Conservation (phyloP, 306 rosid genomes). For the Cicer pinnatifidum region DNA sequence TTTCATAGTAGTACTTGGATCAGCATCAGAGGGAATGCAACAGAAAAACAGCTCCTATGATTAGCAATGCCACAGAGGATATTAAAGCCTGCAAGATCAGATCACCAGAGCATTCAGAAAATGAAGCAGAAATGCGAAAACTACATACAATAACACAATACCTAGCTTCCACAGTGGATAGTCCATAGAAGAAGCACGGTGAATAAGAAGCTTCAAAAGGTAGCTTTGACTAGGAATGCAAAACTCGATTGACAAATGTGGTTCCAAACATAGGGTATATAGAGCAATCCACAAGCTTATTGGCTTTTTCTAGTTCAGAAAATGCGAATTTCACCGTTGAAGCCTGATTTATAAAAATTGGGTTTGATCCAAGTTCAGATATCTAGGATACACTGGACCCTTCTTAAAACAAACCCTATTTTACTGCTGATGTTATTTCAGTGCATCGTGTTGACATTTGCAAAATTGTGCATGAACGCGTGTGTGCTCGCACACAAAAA, state of each 20-base stretch:
- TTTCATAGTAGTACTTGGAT: constrained; percentile 2
- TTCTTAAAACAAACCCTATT: constrained; percentile 1
- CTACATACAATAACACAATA: not conserved
- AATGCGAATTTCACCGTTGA: too few species aligned
- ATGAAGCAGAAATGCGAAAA: constrained; percentile 1
- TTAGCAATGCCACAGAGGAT: constrained; percentile 59
- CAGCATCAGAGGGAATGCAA: constrained; percentile 38
- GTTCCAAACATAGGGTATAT: too few species aligned
- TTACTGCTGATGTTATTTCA: constrained; percentile 16
- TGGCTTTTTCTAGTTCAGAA: too few species aligned
- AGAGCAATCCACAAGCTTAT: too few species aligned
- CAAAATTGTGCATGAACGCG: not conserved
- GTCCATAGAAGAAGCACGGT: too few species aligned
- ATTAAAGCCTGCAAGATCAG: constrained; percentile 70
- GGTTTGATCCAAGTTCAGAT: not conserved
- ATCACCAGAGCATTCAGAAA: constrained; percentile 31
- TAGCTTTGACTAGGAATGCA: too few species aligned
- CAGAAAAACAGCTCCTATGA: constrained; percentile 53
- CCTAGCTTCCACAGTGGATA: too few species aligned
- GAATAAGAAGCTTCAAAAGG: too few species aligned
- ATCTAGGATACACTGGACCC: not conserved
- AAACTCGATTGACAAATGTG: too few species aligned
- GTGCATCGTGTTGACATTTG: constrained; percentile 25
- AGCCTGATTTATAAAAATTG: too few species aligned
- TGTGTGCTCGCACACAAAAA: not conserved